Percentiles rank a stretch among this genome's conserved stretches.
Conservation (phyloP, 2,329 filamentous ascomycete species). For the Sarocladium strictum region DNA sequence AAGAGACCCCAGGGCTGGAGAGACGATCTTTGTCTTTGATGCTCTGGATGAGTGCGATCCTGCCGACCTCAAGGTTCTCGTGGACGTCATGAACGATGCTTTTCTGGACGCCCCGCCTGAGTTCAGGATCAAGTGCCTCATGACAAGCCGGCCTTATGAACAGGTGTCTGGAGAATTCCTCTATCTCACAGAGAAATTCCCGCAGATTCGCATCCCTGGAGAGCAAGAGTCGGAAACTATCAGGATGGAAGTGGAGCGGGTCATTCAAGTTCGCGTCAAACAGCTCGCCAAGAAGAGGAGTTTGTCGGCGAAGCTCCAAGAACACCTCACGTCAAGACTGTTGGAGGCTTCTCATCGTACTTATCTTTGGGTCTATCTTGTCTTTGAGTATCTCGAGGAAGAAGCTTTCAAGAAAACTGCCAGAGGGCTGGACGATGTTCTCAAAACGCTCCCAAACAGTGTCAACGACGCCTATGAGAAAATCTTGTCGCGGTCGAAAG, state of each 20-base stretch:
- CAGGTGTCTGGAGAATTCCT: conserved; percentile 18
- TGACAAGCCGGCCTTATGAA: conserved; percentile 25
- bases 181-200: conserved; percentile 13
- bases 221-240: conserved; percentile 30
- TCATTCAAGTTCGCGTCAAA: conserved; percentile 24
- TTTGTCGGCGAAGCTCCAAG: conserved; percentile 14
- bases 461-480: conserved; percentile 21
- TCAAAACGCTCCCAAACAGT: conserved; percentile 14
- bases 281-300: conserved; percentile 13
- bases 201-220: conserved; percentile 27
- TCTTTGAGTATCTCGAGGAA: conserved; percentile 13
- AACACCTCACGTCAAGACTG: conserved; percentile 16
- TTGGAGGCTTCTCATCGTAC: conserved; percentile 12
- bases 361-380: conserved; percentile 22
- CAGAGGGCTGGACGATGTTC: conserved; percentile 9
- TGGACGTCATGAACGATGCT: conserved; percentile 18
- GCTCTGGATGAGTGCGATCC: conserved; percentile 33
- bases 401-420: conserved; percentile 10
- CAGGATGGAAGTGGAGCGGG: conserved; percentile 26
- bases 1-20: conserved; percentile 10
- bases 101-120: conserved; percentile 13
- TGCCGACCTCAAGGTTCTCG: neutral
- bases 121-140: conserved; percentile 29
- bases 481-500: conserved; percentile 14
- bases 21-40: conserved; percentile 32